Percentiles rank a stretch among this genome's conserved stretches.
phyloP scores from a whole-genome alignment of 768 basidiomycete genomes.

The Coprinopsis strossmayeri region DNA sequence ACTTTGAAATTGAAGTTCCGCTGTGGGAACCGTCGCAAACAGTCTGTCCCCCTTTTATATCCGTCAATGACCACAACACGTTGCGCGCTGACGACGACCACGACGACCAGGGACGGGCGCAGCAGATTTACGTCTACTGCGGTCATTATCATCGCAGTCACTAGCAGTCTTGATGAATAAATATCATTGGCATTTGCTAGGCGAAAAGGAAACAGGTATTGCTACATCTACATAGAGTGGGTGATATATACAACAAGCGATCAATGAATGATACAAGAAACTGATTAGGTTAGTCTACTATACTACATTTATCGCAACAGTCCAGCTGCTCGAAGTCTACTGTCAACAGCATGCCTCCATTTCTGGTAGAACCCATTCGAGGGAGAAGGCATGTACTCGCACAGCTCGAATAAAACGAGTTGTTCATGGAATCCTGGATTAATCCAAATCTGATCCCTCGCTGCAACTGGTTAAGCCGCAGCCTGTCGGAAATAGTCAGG shows the following conservation, averaged over 20 bases:
- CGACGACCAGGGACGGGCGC: too few species aligned
- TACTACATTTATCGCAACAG: conserved; percentile 19
- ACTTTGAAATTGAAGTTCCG: conserved; percentile 40
- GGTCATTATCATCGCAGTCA: too few species aligned
- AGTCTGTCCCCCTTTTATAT: conserved; percentile 13
- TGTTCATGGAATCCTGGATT: conserved; percentile 79
- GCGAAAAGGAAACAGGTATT: background rate
- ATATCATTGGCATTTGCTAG: background rate
- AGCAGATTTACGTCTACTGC: too few species aligned
- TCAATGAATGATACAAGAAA: too few species aligned
- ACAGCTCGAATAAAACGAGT: conserved; percentile 68
- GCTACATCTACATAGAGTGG: too few species aligned
- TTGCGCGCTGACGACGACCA: conserved; percentile 10
- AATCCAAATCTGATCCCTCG: conserved; percentile 73
- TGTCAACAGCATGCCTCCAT: conserved; percentile 55
- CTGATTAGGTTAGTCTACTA: too few species aligned
- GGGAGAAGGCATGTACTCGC: conserved; percentile 56
- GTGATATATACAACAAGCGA: too few species aligned
- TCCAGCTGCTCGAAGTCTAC: conserved; percentile 37
- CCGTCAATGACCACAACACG: conserved; percentile 16
- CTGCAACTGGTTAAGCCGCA: conserved; percentile 26
- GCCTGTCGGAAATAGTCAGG: conserved; percentile 1
- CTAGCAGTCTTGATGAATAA: too few species aligned
- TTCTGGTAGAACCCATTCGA: conserved; percentile 58
- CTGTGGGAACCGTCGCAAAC: conserved; percentile 15